Base-by-base conservation (phyloP, 208 protist species). In the Leishmania turanica region DNA sequence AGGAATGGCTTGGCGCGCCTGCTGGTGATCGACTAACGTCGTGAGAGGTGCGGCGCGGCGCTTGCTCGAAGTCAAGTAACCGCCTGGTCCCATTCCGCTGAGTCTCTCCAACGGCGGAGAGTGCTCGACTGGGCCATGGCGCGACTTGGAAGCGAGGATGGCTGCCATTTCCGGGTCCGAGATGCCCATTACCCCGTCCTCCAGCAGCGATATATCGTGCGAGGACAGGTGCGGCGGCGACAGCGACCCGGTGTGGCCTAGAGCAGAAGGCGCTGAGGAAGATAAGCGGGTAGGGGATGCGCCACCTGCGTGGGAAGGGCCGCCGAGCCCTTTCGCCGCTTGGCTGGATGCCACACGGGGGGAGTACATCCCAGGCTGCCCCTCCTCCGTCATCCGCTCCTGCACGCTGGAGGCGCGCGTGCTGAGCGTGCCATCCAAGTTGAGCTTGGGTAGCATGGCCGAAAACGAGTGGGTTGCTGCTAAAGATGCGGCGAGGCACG, bases 1-100 rank as follows among this genome's bases (percentile, higher is more conserved):
- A 31, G 87, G 75, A 21, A 77, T 80, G 2, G 65, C 45, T 40
- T 90, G 85, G 1, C 91, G 87, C 62, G 89, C 88, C 72, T 89
- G 81, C 65, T 94, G 89, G 66, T 96, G 91, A 49, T 92, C 89
- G 21, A 90, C 78, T n/a, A 96, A 82, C 7, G 90, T 95, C 62
- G 80, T 81, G 49, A 89, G 77, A 0, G 90, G 89, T 11, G 84
- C 86, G 1, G 88, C 77, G 31, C 79, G 78, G 34, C 87, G 82
- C 72, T 84, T 87, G 60, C 79, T 68, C 1, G 40, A 56, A 24
- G 64, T 40, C 6, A 62, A 76, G 45, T 51, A 56, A 45, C 83
- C 54, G 24, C 73, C 80, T 4, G 71, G 56, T 1, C 84, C 75
- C 70, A 42, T 73, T 37, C 68, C 64, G 34, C 45, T 65, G 64